These are phyloP conservation scores for Vinca major DNA, from an alignment of 305 asterid genomes.

Conservation along the genomic window DNA sequence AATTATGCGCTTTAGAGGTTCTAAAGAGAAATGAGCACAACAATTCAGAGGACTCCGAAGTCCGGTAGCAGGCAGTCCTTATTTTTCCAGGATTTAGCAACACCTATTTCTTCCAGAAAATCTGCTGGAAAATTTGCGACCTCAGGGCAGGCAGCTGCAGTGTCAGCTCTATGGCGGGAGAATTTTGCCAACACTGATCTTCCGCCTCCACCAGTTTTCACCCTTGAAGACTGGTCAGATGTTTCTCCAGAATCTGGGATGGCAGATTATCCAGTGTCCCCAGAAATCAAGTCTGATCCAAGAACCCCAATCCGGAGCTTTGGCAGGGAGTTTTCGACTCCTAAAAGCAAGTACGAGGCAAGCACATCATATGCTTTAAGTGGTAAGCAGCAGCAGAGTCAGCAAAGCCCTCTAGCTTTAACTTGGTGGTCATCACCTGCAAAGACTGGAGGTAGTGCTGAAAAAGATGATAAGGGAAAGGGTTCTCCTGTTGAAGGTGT, in stretches of 20 bases:
- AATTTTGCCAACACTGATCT: slow-evolving; percentile 77
- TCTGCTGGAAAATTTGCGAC: slow-evolving; percentile 61
- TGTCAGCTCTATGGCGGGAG: slow-evolving; percentile 92
- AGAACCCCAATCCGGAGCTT: slow-evolving; percentile 45
- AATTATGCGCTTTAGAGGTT: slow-evolving; percentile 4
- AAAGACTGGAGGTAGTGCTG: slow-evolving; percentile 60
- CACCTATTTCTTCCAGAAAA: slow-evolving; percentile 67
- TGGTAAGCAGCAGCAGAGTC: slow-evolving; percentile 52
- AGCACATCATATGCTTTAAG: slow-evolving; percentile 56
- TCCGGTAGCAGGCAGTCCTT: slow-evolving; percentile 77
- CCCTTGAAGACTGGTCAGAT: slow-evolving; percentile 78
- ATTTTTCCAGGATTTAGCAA: slow-evolving; percentile 78
- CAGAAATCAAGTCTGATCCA: slow-evolving; percentile 61
- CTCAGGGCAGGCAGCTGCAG: slow-evolving; percentile 93
- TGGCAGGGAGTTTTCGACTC: slow-evolving; percentile 54
- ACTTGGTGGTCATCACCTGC: slow-evolving; percentile 89
- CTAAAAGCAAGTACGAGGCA: slow-evolving; percentile 60
- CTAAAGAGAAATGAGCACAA: slow-evolving; percentile 42
- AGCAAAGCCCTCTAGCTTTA: slow-evolving; percentile 49
- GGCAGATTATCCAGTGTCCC: slow-evolving; percentile 56
- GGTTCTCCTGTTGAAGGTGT: slow-evolving; percentile 97
- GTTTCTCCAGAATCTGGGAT: slow-evolving; percentile 72
- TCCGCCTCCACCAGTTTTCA: slow-evolving; percentile 88
- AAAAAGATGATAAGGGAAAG: slow-evolving; percentile 73
- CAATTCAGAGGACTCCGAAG: slow-evolving; percentile 56